Percentiles rank a stretch among this genome's conserved stretches.
Conservation (phyloP, 495 filamentous ascomycete species). For the Halenospora varia region DNA sequence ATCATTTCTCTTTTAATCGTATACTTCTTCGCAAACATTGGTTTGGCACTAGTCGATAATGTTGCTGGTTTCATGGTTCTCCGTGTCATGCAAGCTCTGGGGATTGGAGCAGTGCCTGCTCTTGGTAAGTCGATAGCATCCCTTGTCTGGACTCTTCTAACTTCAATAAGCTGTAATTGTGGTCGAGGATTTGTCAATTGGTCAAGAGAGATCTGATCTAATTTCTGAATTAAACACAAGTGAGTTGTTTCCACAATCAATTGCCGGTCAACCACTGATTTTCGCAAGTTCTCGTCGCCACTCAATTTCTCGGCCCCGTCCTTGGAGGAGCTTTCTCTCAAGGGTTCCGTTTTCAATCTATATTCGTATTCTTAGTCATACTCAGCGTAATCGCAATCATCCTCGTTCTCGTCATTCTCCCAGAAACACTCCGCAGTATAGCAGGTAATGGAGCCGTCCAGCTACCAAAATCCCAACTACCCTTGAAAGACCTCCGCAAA, state of each 20-base stretch:
- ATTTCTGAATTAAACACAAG: conserved; percentile 50
- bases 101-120: conserved; percentile 48
- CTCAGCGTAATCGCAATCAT: conserved; percentile 40
- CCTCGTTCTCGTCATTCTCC: conserved; percentile 38
- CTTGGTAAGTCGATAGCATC: conserved; percentile 30
- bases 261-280: background rate
- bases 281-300: conserved; percentile 8
- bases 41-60: conserved; percentile 52
- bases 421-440: conserved; percentile 49
- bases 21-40: conserved; percentile 47
- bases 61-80: conserved; percentile 55
- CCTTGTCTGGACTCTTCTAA: background rate
- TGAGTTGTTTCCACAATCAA: conserved; percentile 25
- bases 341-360: conserved; percentile 46
- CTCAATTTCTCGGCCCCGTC: conserved; percentile 35
- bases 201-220: conserved; percentile 46
- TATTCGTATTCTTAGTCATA: conserved; percentile 55
- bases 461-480: conserved; percentile 5
- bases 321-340: conserved; percentile 49
- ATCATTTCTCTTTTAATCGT: conserved; percentile 34
- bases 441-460: conserved; percentile 47
- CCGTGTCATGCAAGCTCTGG: conserved; percentile 56
- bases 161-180: conserved; percentile 30
- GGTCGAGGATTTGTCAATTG: conserved; percentile 50
- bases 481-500: conserved; percentile 1